phyloP scores from a whole-genome alignment of 345 rosid species.

The Syzygium aqueum region DNA sequence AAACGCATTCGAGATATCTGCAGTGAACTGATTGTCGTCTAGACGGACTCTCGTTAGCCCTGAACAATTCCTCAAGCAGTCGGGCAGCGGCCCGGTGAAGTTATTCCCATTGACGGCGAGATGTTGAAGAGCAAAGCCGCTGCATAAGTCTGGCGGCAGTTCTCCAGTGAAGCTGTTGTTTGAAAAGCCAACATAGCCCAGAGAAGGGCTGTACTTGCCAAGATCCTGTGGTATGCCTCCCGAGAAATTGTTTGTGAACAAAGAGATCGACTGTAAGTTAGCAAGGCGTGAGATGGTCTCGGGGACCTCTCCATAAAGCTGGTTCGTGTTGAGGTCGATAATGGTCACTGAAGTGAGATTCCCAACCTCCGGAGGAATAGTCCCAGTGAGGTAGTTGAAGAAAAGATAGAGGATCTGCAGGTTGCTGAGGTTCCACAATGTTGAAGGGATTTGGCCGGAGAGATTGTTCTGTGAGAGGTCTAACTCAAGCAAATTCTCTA shows the following conservation, averaged over 20 bases:
- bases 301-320: slow-evolving; percentile 44
- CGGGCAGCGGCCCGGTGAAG: slow-evolving; percentile 49
- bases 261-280: slow-evolving; percentile 10
- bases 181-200: slow-evolving; percentile 43
- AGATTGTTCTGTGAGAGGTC: slow-evolving; percentile 50
- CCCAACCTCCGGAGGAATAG: slow-evolving; percentile 43
- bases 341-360: slow-evolving; percentile 23
- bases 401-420: slow-evolving; percentile 30
- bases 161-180: slow-evolving; percentile 58
- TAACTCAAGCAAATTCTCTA: slow-evolving; percentile 7
- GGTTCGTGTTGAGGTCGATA: slow-evolving; percentile 45
- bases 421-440: slow-evolving; percentile 37
- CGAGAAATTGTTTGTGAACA: slow-evolving; percentile 43
- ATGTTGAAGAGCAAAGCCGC: slow-evolving; percentile 23
- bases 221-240: slow-evolving; percentile 46
- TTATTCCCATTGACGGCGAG: slow-evolving; percentile 36
- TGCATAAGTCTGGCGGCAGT: slow-evolving; percentile 48
- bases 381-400: slow-evolving; percentile 39
- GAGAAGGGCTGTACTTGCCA: slow-evolving; percentile 39
- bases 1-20: slow-evolving; percentile 46
- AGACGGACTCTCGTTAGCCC: slow-evolving; percentile 39
- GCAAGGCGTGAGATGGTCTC: slow-evolving; percentile 33
- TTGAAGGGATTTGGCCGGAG: slow-evolving; percentile 39
- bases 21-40: slow-evolving; percentile 46
- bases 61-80: slow-evolving; percentile 49